Evolutionary conservation across 2,329 filamentous ascomycete species (phyloP).

Genomic region (Colletotrichum liriopes): DNA sequence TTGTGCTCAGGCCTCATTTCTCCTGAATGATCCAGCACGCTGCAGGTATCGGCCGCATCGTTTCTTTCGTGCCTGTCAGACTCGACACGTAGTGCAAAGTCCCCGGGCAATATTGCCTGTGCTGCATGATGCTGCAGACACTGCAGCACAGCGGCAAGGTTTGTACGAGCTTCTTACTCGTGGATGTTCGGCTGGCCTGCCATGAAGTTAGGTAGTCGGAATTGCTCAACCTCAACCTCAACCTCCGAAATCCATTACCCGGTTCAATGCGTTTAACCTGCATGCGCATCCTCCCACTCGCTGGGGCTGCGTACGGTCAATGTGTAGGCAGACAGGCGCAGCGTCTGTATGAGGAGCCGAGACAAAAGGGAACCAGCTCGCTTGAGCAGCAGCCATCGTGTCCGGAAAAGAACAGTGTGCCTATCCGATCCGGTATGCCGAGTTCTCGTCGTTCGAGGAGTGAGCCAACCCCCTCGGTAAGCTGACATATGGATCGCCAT

Average conservation of each 20-base stretch:
- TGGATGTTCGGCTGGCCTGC: neutral
- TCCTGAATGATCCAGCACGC: conserved; percentile 15
- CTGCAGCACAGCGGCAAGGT: neutral
- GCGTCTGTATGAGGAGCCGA: neutral
- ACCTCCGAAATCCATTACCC: neutral
- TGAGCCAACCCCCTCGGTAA: conserved; percentile 1
- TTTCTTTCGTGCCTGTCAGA: conserved; percentile 34
- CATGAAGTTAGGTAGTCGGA: neutral
- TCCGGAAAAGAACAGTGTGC: neutral
- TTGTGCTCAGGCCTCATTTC: conserved; percentile 16
- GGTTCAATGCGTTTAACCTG: neutral
- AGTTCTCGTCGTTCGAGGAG: neutral
- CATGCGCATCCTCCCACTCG: neutral
- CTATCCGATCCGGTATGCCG: neutral
- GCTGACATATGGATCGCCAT: conserved; percentile 27
- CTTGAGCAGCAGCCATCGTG: neutral
- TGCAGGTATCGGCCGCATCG: conserved; percentile 28
- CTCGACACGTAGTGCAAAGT: conserved; percentile 36
- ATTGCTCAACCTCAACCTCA: neutral
- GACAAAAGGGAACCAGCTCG: neutral
- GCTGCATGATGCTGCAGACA: conserved; percentile 14
- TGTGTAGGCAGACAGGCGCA: neutral
- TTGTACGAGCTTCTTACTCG: neutral
- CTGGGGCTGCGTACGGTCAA: neutral
- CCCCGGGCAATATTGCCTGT: conserved; percentile 17